Conservation (phyloP, 2,329 filamentous ascomycete genomes). For the Beauveria pseudobassiana region DNA sequence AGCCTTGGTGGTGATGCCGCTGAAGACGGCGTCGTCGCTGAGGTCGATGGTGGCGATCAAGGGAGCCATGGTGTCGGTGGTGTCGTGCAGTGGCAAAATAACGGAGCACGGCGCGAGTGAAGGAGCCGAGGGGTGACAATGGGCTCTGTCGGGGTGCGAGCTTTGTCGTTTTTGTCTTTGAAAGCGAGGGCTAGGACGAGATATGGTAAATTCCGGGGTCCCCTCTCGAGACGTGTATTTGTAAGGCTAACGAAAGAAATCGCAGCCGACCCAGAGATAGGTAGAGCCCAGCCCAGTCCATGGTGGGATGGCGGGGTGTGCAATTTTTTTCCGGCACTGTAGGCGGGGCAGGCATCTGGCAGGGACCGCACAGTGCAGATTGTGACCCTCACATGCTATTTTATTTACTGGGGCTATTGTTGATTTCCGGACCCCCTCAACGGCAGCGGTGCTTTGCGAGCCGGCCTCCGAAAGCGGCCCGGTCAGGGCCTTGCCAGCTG, state of each 20-base stretch:
- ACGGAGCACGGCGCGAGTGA: neutral
- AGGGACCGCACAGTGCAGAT: slow-evolving; percentile 6
- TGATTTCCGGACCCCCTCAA: slow-evolving; percentile 3
- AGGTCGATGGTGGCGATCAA: slow-evolving; percentile 48
- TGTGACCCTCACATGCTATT: slow-evolving; percentile 4
- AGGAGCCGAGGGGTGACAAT: neutral
- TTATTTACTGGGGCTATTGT: neutral
- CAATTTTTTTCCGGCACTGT: slow-evolving; percentile 10
- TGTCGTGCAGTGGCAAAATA: neutral
- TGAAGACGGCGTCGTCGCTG: slow-evolving; percentile 42
- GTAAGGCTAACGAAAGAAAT: slow-evolving; percentile 10
- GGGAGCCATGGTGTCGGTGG: slow-evolving; percentile 37
- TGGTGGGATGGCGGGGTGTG: slow-evolving; percentile 9
- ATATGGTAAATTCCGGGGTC: neutral
- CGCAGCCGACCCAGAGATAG: neutral
- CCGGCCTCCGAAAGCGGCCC: slow-evolving; percentile 12
- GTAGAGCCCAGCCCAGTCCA: neutral
- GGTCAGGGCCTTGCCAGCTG: neutral
- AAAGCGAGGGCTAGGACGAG: neutral
- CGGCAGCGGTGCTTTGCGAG: slow-evolving; percentile 2
- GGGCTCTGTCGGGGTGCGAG: neutral
- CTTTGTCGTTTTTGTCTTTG: neutral
- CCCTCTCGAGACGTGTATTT: slow-evolving; percentile 8
- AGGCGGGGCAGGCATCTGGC: neutral
- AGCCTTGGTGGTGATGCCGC: neutral